phyloP scores from a whole-genome alignment of 352 stramenopile species.

The Nothophytophthora sp. region DNA sequence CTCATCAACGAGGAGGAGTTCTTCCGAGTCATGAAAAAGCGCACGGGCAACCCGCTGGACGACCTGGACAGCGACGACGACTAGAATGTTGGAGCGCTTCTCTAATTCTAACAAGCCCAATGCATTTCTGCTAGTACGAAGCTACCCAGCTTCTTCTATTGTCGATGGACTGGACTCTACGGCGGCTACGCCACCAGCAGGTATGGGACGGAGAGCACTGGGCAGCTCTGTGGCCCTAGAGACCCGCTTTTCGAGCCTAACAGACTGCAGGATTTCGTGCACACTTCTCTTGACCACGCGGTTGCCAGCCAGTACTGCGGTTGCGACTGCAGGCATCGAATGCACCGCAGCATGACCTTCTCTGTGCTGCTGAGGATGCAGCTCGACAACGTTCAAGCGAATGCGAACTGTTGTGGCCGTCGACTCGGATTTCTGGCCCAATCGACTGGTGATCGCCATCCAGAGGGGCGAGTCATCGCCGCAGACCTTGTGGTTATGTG shows the following conservation, averaged over 20 bases:
- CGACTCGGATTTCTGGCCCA: conserved; percentile 38
- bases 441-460: conserved; percentile 28
- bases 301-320: neutral
- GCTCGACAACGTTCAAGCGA: conserved; percentile 39
- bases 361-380: conserved; percentile 5
- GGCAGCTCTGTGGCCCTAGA: conserved; percentile 14
- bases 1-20: conserved; percentile 98
- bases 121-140: neutral
- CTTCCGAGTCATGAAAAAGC: conserved; percentile 97
- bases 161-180: conserved; percentile 25
- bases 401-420: conserved; percentile 40
- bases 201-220: conserved; percentile 6
- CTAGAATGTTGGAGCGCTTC: conserved; percentile 9
- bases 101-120: neutral
- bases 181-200: conserved; percentile 3
- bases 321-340: neutral
- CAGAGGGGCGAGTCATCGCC: conserved; percentile 13
- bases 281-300: conserved; percentile 71
- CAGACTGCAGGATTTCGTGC: conserved; percentile 64
- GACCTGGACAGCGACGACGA: conserved; percentile 89
- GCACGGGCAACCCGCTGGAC: conserved; percentile 88
- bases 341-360: neutral
- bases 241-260: conserved; percentile 49
- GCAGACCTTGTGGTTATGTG: conserved; percentile 3
- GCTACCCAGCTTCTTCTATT: conserved; percentile 6